Base-by-base conservation (phyloP, 2,329 filamentous ascomycete species). In the Metarhizium sp. region DNA sequence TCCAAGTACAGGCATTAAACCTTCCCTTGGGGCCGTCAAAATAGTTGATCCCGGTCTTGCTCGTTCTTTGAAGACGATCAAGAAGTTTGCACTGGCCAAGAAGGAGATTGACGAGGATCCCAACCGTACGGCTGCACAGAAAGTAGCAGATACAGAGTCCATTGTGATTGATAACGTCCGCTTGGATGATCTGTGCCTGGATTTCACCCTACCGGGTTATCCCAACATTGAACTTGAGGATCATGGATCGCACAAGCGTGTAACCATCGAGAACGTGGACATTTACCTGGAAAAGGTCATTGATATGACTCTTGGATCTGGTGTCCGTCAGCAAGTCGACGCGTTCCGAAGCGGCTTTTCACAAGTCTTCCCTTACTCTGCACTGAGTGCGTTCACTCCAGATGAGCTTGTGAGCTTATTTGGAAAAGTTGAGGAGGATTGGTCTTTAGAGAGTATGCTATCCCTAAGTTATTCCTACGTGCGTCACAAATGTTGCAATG, bases 321-420 rank as follows among this genome's bases (percentile, higher is more conserved):
- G 94, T 53, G 92, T 99, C 11, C 88, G 87, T 61, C 82, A 83
- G 51, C 95, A 99, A 67, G 85, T 96, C 1, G 89, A 96, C 64
- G 90, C 92, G 4, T 99, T 99, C 80, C 85, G 89, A 55, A 73
- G 80, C 16, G 94, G 94, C 0, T 99, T 99, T 69, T 95, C 92
- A 0, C 88, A 95, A 62, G 95, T 99, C 0, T 99, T 99, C 76
- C 90, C 92, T 0, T 99, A 96, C 72, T 87, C 90, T 4, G 90
- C 95, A 7, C 74, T 99, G 50, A 90, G 87, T 61, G 90, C 94
- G 0, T 99, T 99, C 67, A 99, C 94, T 0, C 92, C 95, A 0
- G 90, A 90, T 63, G 95, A 99, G 70, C 78, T 99, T 34, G 92
- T 96, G 45, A 92, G 92, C 76, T 79, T 99, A 30, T 99, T 97